Evolutionary conservation across 495 filamentous ascomycete species (phyloP).

Genomic region (Daldinia loculata): DNA sequence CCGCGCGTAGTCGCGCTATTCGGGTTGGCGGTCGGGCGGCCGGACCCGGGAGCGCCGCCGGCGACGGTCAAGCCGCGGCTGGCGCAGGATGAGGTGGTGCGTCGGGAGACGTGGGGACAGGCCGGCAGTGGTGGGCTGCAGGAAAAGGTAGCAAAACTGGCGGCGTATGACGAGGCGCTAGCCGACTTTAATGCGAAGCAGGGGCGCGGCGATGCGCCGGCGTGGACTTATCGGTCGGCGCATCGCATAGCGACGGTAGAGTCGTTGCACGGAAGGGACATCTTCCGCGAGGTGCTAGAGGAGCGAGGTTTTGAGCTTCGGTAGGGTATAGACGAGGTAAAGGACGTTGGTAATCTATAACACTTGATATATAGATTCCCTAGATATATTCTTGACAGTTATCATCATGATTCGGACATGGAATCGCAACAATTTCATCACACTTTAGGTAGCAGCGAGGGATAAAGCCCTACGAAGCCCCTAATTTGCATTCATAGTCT

Average conservation of each 20-base stretch:
- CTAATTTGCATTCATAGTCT: too few species aligned
- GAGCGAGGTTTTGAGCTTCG: background rate
- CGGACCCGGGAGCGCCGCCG: background rate
- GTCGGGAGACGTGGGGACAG: background rate
- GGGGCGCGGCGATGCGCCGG: constrained; percentile 31
- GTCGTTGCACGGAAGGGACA: constrained; percentile 35
- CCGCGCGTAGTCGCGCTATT: background rate
- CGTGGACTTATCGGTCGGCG: constrained; percentile 41
- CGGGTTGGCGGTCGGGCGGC: background rate
- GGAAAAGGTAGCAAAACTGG: background rate
- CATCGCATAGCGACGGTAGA: constrained; percentile 37
- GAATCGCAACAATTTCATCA: too few species aligned
- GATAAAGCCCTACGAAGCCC: too few species aligned
- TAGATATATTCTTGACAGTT: too few species aligned
- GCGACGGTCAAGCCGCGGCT: background rate
- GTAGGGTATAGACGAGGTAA: background rate
- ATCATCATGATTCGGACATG: too few species aligned
- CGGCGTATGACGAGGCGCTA: constrained; percentile 15
- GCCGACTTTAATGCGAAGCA: constrained; percentile 35
- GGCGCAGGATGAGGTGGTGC: background rate
- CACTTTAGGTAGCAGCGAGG: too few species aligned
- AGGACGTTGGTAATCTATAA: background rate
- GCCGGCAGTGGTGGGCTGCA: background rate
- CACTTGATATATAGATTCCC: background rate
- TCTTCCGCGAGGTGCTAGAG: background rate